phyloP scores from a whole-genome alignment of 106 monocot species.

The Cymbidium sinense region DNA sequence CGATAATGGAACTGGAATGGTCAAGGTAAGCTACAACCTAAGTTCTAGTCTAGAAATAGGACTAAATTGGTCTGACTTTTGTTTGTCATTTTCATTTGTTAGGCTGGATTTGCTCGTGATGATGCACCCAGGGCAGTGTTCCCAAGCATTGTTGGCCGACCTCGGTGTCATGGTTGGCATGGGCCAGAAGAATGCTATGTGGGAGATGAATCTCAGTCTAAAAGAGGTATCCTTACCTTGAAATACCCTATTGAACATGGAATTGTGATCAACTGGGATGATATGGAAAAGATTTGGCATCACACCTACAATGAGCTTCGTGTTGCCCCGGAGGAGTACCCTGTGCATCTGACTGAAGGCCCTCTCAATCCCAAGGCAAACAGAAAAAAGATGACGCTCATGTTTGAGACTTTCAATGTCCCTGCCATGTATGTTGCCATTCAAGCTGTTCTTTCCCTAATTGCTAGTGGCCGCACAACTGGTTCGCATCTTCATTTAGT shows the following conservation, averaged over 20 bases:
- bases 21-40: constrained; percentile 5
- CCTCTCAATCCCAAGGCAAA: constrained; percentile 28
- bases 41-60: neutral
- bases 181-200: constrained; percentile 41
- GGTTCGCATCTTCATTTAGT: constrained; percentile 14
- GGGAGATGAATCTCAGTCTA: constrained; percentile 29
- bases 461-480: constrained; percentile 31
- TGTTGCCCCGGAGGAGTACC: constrained; percentile 26
- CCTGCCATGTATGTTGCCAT: constrained; percentile 41
- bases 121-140: constrained; percentile 23
- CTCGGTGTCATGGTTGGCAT: constrained; percentile 44
- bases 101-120: constrained; percentile 32
- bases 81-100: neutral
- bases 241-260: constrained; percentile 31
- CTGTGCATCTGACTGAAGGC: constrained; percentile 18
- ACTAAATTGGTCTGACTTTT: neutral
- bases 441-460: constrained; percentile 33
- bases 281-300: constrained; percentile 29
- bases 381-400: constrained; percentile 28
- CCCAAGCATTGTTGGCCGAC: constrained; percentile 24
- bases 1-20: constrained; percentile 23
- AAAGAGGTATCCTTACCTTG: constrained; percentile 22
- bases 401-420: constrained; percentile 36
- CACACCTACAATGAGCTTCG: constrained; percentile 31
- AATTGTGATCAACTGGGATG: constrained; percentile 27